Evolutionary conservation across 2,329 filamentous ascomycete species (phyloP).

Genomic region (Knoxdaviesia capensis): DNA sequence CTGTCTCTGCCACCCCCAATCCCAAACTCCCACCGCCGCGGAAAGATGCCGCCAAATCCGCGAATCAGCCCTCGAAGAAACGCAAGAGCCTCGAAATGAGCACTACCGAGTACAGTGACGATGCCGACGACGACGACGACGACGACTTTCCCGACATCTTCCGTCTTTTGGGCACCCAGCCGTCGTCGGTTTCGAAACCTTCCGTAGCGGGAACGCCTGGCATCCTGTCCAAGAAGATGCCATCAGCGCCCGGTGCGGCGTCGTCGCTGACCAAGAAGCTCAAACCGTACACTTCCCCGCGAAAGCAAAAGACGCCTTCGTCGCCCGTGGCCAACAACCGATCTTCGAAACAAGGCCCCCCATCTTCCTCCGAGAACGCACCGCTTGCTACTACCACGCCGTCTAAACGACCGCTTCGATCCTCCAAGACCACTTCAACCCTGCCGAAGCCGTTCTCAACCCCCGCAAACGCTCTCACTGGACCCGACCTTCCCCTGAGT

Average conservation of each 20-base stretch:
- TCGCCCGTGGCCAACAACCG: constrained; percentile 1
- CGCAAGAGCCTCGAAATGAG: constrained; percentile 29
- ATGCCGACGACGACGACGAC: constrained; percentile 16
- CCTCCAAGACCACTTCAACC: constrained; percentile 7
- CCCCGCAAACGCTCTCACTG: constrained; percentile 3
- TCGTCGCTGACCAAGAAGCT: not conserved
- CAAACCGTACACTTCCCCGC: not conserved
- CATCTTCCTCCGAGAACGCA: constrained; percentile 4
- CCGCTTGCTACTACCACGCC: no score
- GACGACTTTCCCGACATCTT: constrained; percentile 34
- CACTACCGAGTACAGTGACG: constrained; percentile 4
- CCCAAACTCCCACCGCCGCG: constrained; percentile 15
- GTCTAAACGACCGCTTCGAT: no score
- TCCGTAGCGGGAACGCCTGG: constrained; percentile 9
- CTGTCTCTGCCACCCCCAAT: constrained; percentile 12
- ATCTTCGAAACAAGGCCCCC: not conserved
- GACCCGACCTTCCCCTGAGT: constrained; percentile 3
- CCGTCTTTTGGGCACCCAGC: constrained; percentile 22
- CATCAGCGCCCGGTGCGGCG: not conserved
- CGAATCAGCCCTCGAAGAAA: constrained; percentile 17
- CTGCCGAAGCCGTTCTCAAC: constrained; percentile 5
- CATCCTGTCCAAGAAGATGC: not conserved
- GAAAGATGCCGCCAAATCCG: no score
- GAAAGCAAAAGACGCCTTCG: constrained; percentile 3
- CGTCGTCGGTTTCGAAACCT: constrained; percentile 11